phyloP scores from a whole-genome alignment of 139 green algal species.

The Pedinophyceae sp. region DNA sequence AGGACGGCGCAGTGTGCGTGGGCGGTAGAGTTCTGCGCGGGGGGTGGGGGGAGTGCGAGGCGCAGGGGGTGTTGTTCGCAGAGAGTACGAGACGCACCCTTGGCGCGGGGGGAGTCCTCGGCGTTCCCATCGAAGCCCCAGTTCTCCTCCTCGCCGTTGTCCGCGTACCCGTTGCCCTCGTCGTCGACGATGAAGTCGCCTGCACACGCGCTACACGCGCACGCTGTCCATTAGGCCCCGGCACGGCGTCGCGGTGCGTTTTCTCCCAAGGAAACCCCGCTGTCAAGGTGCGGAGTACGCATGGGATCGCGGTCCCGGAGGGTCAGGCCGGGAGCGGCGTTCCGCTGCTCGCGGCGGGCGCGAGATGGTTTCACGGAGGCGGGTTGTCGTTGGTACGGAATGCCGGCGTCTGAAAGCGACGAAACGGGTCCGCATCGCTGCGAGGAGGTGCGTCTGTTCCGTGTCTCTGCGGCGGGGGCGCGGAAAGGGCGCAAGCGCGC shows the following conservation, averaged over 20 bases:
- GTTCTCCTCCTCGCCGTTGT: constrained; percentile 82
- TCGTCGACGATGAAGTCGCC: constrained; percentile 68
- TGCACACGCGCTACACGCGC: constrained; percentile 8
- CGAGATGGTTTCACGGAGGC: neutral
- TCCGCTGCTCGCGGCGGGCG: neutral
- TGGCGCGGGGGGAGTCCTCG: neutral
- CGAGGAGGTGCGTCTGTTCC: too few species aligned
- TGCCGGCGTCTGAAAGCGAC: too few species aligned
- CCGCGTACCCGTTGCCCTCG: constrained; percentile 52
- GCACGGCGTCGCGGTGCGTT: neutral
- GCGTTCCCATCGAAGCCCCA: constrained; percentile 29
- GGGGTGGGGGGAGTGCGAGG: too few species aligned
- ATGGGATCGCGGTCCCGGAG: neutral
- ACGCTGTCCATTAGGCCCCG: neutral
- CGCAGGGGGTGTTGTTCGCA: neutral
- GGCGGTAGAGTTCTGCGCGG: neutral
- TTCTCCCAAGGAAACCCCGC: neutral
- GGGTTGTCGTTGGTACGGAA: neutral
- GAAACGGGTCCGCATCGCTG: too few species aligned
- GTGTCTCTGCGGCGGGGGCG: too few species aligned
- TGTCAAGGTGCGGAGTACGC: neutral
- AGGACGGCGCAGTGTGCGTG: too few species aligned
- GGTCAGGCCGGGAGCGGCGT: neutral
- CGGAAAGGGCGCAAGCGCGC: too few species aligned
- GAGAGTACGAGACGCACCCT: neutral